Evolutionary conservation across 768 basidiomycete species (phyloP).

Genomic region (Xerocomus potaroensis): DNA sequence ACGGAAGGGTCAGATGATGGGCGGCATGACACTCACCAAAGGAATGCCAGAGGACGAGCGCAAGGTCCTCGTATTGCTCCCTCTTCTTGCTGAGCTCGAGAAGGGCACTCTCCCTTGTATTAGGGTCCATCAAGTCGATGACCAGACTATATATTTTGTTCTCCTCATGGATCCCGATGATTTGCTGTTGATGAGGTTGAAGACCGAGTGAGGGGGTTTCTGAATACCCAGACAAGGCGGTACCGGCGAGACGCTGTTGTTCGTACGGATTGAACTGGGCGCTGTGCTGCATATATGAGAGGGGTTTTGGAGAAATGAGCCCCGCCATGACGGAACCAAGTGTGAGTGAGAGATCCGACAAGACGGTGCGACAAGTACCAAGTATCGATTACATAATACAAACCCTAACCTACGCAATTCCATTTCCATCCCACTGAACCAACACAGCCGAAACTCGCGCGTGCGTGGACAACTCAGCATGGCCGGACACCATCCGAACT

Average conservation of each 20-base stretch:
- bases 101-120: constrained; percentile 82
- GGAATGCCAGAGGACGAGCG: constrained; percentile 96
- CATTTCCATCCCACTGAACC: constrained; percentile 27
- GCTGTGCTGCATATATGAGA: constrained; percentile 62
- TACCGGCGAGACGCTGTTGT: constrained; percentile 36
- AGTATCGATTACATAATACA: constrained; percentile 21
- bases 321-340: constrained; percentile 45
- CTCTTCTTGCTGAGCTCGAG: constrained; percentile 98
- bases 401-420: constrained; percentile 25
- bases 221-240: constrained; percentile 41
- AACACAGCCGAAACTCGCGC: constrained; percentile 31
- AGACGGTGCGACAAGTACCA: background rate
- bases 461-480: constrained; percentile 31
- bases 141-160: constrained; percentile 89
- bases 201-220: constrained; percentile 58
- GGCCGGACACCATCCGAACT: constrained; percentile 25
- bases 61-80: constrained; percentile 98
- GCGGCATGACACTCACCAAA: constrained; percentile 59
- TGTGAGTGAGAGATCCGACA: constrained; percentile 11
- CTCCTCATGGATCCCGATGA: constrained; percentile 57
- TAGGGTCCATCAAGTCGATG: constrained; percentile 78
- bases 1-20: background rate
- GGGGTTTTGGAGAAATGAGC: constrained; percentile 57
- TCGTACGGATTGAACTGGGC: constrained; percentile 58
- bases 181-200: constrained; percentile 52